Base-by-base conservation (phyloP, 768 basidiomycete genomes). In the Phylloporus sp. region DNA sequence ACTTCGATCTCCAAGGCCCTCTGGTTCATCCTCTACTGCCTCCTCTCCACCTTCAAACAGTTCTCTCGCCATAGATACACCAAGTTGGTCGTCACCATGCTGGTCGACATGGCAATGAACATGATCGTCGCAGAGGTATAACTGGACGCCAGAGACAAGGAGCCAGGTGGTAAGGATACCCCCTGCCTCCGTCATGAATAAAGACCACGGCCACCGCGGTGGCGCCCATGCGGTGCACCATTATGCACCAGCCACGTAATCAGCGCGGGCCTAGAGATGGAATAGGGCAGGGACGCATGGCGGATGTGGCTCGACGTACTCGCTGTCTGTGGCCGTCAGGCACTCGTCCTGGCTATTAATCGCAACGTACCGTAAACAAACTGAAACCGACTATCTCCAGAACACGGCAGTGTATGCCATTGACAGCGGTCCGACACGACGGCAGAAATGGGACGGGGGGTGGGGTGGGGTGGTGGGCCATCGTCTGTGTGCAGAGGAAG, bases 141-240 rank as follows among this genome's bases (percentile, higher is more conserved):
- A n/a, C 70, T 52, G 3, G 82, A 82, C 0, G 74, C 70, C 0
- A 76, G 65, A 6, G 79, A 81, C 3, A 82, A 60, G 63, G 4
- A 84, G 73, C 82, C 82, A 85, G 0, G 81, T 84, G 4, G 77
- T 72, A 18, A 85, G 76, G 48, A 85, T 82, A 2, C 80, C 80
- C 2, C 82, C 81, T 0, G 71, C 65, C 59, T 85, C 83, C 15
- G 76, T 78, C 72, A 77, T 71, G 53, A n/a, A 77, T 79, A 52
- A 80, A 80, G 1, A 73, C 71, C n/a, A 82, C 68, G 11, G 81
- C 82, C 43, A 85, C 73, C 23, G 76, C 72, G 1, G 82, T 83
- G 76, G 28, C 81, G 71, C 22, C 71, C 66, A 54, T 82, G 75
- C 0, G 84, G 84, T 6, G 78, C 70, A 5, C 79, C 72, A 64